Evolutionary conservation across 148 eudicot genomes (phyloP).

Genomic region (Gaultheria prostrata): DNA sequence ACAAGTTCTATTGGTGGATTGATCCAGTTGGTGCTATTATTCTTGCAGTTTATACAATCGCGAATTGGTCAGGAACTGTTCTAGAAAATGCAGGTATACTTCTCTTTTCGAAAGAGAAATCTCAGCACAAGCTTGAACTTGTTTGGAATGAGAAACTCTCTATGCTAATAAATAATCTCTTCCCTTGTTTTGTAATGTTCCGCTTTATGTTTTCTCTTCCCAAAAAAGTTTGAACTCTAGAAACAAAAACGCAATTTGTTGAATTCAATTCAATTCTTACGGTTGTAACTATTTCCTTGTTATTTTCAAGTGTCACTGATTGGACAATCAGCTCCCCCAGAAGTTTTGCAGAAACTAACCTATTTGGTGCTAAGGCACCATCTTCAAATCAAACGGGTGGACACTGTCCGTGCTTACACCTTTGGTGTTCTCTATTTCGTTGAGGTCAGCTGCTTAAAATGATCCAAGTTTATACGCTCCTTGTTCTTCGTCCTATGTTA

Average conservation of each 20-base stretch:
- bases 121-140: neutral
- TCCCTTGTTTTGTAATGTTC: neutral
- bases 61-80: constrained; percentile 75
- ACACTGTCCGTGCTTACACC: constrained; percentile 82
- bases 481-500: neutral
- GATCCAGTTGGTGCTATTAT: constrained; percentile 70
- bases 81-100: constrained; percentile 68
- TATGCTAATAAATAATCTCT: neutral
- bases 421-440: constrained; percentile 79
- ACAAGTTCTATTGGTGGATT: constrained; percentile 67
- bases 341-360: constrained; percentile 65
- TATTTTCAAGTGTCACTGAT: constrained; percentile 50
- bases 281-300: neutral
- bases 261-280: neutral
- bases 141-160: neutral
- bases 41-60: constrained; percentile 62
- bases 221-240: neutral
- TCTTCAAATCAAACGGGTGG: constrained; percentile 54
- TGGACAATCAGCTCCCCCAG: constrained; percentile 78
- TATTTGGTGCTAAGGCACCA: constrained; percentile 62
- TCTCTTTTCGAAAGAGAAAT: neutral
- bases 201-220: neutral
- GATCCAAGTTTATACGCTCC: neutral
- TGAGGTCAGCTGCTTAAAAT: constrained; percentile 40
- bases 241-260: neutral